phyloP scores from a whole-genome alignment of 768 basidiomycete genomes.

The Candolleomyces eurysporus region DNA sequence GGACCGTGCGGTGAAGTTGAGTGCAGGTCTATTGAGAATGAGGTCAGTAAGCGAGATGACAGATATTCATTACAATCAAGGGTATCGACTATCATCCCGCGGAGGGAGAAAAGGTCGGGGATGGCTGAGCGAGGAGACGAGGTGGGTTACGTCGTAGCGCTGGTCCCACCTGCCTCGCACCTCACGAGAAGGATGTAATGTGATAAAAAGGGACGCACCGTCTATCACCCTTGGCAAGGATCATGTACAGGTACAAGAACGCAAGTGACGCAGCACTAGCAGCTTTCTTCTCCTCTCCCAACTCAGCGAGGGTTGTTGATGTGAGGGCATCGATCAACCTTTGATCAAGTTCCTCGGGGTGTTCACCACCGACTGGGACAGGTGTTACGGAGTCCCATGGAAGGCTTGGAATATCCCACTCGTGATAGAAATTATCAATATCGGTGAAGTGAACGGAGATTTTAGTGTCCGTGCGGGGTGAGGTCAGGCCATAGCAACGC shows the following conservation, averaged over 20 bases:
- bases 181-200: constrained; percentile 3
- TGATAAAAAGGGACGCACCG: constrained; percentile 8
- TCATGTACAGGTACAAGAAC: constrained; percentile 94
- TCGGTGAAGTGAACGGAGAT: constrained; percentile 78
- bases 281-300: constrained; percentile 35
- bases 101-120: constrained; percentile 7
- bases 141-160: constrained; percentile 1
- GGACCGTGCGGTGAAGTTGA: constrained; percentile 81
- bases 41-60: background rate
- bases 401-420: constrained; percentile 76
- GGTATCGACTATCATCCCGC: constrained; percentile 2
- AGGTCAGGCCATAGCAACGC: constrained; percentile 86
- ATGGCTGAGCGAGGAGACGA: background rate
- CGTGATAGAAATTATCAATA: constrained; percentile 69
- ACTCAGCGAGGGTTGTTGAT: constrained; percentile 34
- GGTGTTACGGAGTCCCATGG: constrained; percentile 78
- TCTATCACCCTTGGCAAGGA: constrained; percentile 49
- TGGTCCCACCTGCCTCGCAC: background rate
- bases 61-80: background rate
- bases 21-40: constrained; percentile 56
- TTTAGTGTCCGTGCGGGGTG: constrained; percentile 70
- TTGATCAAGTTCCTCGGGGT: constrained; percentile 69
- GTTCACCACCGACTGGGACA: constrained; percentile 47
- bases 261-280: constrained; percentile 52
- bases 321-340: constrained; percentile 72